phyloP scores from a whole-genome alignment of 768 basidiomycete species.

The Gymnopilus dilepis region DNA sequence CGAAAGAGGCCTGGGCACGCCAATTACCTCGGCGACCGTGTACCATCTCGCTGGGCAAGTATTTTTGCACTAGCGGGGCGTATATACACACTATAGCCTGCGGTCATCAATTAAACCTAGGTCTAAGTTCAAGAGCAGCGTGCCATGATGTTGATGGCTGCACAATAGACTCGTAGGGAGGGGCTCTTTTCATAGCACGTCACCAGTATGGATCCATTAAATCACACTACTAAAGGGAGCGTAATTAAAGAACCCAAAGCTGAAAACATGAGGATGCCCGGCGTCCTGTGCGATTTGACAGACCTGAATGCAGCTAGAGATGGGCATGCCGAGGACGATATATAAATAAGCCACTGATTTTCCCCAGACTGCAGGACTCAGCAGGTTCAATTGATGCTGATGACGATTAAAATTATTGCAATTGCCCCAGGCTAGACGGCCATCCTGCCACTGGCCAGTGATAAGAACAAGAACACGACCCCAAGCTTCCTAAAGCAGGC shows the following conservation, averaged over 20 bases:
- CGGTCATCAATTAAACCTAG: constrained; percentile 14
- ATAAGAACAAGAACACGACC: constrained; percentile 1
- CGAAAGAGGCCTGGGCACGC: neutral
- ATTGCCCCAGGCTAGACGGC: neutral
- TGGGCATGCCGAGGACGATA: neutral
- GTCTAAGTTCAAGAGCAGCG: neutral
- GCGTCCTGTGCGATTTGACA: constrained; percentile 4
- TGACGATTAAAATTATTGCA: constrained; percentile 3
- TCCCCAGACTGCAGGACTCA: neutral
- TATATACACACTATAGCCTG: constrained; percentile 9
- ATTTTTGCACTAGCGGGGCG: constrained; percentile 1
- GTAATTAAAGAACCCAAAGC: neutral
- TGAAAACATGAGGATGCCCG: constrained; percentile 9
- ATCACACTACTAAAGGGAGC: neutral
- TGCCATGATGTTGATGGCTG: neutral
- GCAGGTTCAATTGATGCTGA: neutral
- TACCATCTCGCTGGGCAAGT: neutral
- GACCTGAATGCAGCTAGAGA: neutral
- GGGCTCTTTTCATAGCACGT: neutral
- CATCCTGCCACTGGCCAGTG: neutral
- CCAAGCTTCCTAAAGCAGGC: neutral
- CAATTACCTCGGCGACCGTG: constrained; percentile 5
- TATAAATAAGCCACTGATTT: constrained; percentile 7
- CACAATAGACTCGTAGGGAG: neutral
- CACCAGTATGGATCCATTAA: constrained; percentile 5